Evolutionary conservation across 257 asterid species (phyloP).

Genomic region (Nicotiana otophora): DNA sequence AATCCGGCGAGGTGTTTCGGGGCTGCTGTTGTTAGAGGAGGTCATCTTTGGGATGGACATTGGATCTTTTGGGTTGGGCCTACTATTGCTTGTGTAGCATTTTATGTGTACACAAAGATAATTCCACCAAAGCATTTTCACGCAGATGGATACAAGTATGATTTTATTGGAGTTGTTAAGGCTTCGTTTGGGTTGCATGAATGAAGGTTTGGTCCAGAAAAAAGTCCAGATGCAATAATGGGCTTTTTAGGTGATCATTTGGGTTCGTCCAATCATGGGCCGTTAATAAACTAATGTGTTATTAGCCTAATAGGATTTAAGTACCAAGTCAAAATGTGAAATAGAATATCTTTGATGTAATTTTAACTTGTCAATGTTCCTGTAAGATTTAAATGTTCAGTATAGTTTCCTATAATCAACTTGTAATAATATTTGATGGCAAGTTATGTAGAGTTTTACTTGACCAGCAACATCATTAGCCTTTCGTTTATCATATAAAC

Average conservation of each 20-base stretch:
- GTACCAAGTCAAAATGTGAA: background rate
- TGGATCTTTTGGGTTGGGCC: conserved; percentile 90
- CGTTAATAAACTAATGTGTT: background rate
- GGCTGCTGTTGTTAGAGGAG: conserved; percentile 66
- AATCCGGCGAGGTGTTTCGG: conserved; percentile 82
- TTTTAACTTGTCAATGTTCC: background rate
- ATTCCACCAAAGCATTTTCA: conserved; percentile 56
- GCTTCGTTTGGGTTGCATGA: conserved; percentile 20
- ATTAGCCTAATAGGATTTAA: background rate
- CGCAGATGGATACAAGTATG: conserved; percentile 51
- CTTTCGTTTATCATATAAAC: no score
- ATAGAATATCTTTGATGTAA: background rate
- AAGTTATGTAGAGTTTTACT: no score
- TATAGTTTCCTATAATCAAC: background rate
- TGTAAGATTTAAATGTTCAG: background rate
- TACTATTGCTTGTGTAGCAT: conserved; percentile 37
- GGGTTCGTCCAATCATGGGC: background rate
- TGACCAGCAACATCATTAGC: no score
- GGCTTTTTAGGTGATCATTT: background rate
- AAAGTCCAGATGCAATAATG: background rate
- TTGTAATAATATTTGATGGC: background rate
- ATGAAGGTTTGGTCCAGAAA: background rate
- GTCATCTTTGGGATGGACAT: conserved; percentile 71
- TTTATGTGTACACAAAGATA: conserved; percentile 59
- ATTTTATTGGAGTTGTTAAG: conserved; percentile 42